Conservation (phyloP, 148 eudicot species). For the Dysphania ambrosioides region DNA sequence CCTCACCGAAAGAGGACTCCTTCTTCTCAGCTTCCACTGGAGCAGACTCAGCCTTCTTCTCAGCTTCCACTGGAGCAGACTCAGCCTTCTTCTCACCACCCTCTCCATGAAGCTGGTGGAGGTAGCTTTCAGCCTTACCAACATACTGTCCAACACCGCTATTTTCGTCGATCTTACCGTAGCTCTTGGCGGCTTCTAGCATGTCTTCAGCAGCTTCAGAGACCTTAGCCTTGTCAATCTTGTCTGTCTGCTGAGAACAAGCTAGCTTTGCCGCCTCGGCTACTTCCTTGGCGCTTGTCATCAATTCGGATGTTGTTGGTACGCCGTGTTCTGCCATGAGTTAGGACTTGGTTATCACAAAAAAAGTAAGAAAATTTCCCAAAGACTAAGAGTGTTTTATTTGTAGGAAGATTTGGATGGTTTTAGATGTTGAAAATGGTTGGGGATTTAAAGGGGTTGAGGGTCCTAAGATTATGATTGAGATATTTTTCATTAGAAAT, state of each 20-base stretch:
- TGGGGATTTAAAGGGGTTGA: neutral
- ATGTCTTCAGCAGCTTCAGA: conserved; percentile 53
- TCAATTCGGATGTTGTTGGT: conserved; percentile 31
- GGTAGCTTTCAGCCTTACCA: conserved; percentile 49
- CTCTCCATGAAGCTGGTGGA: conserved; percentile 28
- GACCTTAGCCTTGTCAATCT: conserved; percentile 42
- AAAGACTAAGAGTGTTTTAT: too few relatives aligned
- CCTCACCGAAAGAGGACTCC: neutral
- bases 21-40: neutral
- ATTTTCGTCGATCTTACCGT: conserved; percentile 41
- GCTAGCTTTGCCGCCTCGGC: conserved; percentile 47
- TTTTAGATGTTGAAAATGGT: neutral
- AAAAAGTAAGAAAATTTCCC: too few relatives aligned
- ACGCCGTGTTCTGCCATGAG: conserved; percentile 19
- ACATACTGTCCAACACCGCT: conserved; percentile 37
- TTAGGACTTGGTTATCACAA: too few relatives aligned
- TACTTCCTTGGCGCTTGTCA: conserved; percentile 45
- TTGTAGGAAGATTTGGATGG: neutral
- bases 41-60: neutral
- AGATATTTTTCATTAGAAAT: conserved; percentile 5
- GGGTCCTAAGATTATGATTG: neutral
- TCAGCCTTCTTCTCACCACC: neutral
- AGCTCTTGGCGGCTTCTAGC: conserved; percentile 38
- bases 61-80: neutral
- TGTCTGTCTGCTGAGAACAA: conserved; percentile 10